phyloP scores from a whole-genome alignment of 2,329 filamentous ascomycete genomes.

The Xylaria multiplex region DNA sequence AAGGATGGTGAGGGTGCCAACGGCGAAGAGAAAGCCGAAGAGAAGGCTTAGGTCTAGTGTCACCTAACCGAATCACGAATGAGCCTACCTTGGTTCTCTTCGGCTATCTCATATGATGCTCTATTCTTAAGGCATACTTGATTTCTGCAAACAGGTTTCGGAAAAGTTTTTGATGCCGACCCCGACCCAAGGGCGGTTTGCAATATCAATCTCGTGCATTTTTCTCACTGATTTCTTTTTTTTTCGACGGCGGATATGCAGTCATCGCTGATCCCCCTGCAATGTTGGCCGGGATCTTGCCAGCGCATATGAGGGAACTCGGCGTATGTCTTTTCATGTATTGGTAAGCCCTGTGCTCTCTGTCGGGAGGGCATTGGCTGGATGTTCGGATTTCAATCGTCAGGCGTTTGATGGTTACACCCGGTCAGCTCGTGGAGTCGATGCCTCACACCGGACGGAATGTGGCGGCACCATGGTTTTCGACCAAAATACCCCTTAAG shows the following conservation, averaged over 20 bases:
- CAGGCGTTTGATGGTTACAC: conserved; percentile 51
- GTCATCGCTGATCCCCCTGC: conserved; percentile 31
- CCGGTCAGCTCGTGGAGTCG: conserved; percentile 47
- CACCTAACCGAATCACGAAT: conserved; percentile 24
- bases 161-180: conserved; percentile 49
- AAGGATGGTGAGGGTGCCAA: conserved; percentile 61
- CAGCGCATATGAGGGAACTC: conserved; percentile 39
- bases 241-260: conserved; percentile 34
- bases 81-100: conserved; percentile 29
- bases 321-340: conserved; percentile 47
- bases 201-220: conserved; percentile 49
- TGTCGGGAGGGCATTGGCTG: conserved; percentile 42
- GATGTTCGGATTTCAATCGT: conserved; percentile 46
- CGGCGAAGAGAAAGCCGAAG: conserved; percentile 64
- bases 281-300: conserved; percentile 38
- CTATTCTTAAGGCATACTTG: conserved; percentile 36
- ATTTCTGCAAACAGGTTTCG: conserved; percentile 46
- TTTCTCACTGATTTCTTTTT: conserved; percentile 37
- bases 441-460: conserved; percentile 48
- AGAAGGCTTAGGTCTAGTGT: conserved; percentile 59
- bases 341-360: conserved; percentile 50
- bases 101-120: conserved; percentile 34
- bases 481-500: conserved; percentile 49
- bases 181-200: conserved; percentile 37
- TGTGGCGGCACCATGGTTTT: conserved; percentile 51